Percentiles rank a stretch among this genome's conserved stretches.
Conservation (phyloP, 2,329 filamentous ascomycete genomes). For the Chrysoporthe puriensis region DNA sequence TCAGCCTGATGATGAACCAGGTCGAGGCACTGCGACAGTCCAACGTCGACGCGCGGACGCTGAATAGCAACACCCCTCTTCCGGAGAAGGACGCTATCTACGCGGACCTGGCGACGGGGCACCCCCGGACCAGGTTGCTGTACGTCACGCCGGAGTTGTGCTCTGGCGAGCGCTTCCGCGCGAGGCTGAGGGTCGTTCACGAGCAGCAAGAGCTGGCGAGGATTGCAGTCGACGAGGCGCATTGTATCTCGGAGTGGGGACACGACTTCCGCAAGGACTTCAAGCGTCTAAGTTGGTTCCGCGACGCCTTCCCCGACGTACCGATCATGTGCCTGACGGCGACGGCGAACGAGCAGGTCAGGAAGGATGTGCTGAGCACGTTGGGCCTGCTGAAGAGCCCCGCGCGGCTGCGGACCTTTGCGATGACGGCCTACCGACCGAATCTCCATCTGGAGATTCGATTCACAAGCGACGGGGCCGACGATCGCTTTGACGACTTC, state of each 20-base stretch:
- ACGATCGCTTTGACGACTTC: slow-evolving; percentile 74
- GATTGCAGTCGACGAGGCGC: slow-evolving; percentile 90
- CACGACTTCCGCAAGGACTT: slow-evolving; percentile 96
- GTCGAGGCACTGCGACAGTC: slow-evolving; percentile 76
- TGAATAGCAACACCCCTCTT: slow-evolving; percentile 79
- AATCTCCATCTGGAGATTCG: slow-evolving; percentile 92
- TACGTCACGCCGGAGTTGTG: slow-evolving; percentile 96
- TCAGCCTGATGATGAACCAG: slow-evolving; percentile 96
- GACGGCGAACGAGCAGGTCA: slow-evolving; percentile 80
- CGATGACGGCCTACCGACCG: slow-evolving; percentile 79
- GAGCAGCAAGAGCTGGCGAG: slow-evolving; percentile 83
- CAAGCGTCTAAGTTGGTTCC: slow-evolving; percentile 85
- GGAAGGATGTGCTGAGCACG: slow-evolving; percentile 79
- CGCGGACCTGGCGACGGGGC: slow-evolving; percentile 82
- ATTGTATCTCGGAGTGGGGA: slow-evolving; percentile 98
- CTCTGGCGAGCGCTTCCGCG: slow-evolving; percentile 75
- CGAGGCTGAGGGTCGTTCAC: slow-evolving; percentile 72
- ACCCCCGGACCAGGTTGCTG: slow-evolving; percentile 79
- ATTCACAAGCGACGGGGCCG: slow-evolving; percentile 76
- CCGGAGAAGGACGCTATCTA: slow-evolving; percentile 71
- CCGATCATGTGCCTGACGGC: slow-evolving; percentile 93
- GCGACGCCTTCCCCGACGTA: slow-evolving; percentile 77
- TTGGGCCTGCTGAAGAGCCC: slow-evolving; percentile 66
- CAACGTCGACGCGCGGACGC: slow-evolving; percentile 78
- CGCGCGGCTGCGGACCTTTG: slow-evolving; percentile 71